Conservation (phyloP, 169 alveolate genomes). For the Cryptosporidium andersoni region DNA sequence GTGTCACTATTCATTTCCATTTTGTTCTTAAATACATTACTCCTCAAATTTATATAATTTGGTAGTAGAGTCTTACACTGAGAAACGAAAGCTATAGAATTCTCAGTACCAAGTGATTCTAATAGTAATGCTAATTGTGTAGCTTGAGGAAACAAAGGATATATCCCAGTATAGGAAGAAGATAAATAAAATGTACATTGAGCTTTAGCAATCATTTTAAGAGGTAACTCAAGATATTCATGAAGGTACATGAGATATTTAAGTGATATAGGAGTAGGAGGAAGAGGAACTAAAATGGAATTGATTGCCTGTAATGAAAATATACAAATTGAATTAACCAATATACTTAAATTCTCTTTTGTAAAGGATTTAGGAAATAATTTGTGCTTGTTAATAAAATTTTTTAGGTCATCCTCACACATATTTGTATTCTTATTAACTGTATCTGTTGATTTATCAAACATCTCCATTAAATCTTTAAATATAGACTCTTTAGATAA, state of each 20-base stretch:
- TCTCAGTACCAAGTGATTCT: neutral
- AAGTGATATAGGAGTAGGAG: constrained; percentile 47
- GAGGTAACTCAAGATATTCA: constrained; percentile 51
- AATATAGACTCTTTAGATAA: constrained; percentile 1
- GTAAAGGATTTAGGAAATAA: constrained; percentile 1
- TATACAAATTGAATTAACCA: constrained; percentile 14
- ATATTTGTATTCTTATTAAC: constrained; percentile 1
- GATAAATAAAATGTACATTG: constrained; percentile 48
- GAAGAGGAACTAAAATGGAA: constrained; percentile 6
- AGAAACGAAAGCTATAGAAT: neutral
- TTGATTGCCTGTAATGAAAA: constrained; percentile 40
- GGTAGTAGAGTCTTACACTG: constrained; percentile 17
- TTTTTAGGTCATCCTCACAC: constrained; percentile 25
- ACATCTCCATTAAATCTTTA: constrained; percentile 23
- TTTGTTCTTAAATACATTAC: constrained; percentile 17
- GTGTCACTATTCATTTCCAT: constrained; percentile 11
- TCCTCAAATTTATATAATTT: constrained; percentile 32
- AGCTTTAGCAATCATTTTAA: constrained; percentile 13
- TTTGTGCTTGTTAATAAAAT: constrained; percentile 21
- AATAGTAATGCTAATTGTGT: constrained; percentile 34
- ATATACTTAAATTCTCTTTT: neutral
- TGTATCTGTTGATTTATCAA: constrained; percentile 2
- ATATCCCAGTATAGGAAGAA: constrained; percentile 68
- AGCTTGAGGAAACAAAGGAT: constrained; percentile 32
- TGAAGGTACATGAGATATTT: constrained; percentile 44